These are phyloP conservation scores for Debaryomyces tyrocola DNA, from an alignment of 805 yeast genomes.

Conservation along the genomic window DNA sequence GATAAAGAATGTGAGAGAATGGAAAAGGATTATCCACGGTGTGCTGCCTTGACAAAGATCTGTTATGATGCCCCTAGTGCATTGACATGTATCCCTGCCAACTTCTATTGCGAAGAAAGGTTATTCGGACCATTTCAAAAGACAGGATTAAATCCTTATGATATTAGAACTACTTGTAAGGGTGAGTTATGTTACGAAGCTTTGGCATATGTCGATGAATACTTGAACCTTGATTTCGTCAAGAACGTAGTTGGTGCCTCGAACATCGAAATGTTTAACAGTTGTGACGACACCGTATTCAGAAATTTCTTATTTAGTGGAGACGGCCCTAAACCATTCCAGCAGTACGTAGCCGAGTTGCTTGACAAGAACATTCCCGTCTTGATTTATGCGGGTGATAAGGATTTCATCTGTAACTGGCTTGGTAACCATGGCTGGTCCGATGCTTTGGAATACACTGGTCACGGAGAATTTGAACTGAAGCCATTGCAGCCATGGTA, in stretches of 20 bases:
- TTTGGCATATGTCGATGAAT: conserved; percentile 49
- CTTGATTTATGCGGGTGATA: conserved; percentile 45
- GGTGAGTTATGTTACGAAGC: conserved; percentile 54
- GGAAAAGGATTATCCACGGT: conserved; percentile 35
- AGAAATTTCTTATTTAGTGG: conserved; percentile 55
- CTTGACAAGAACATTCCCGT: conserved; percentile 41
- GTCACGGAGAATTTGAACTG: conserved; percentile 17
- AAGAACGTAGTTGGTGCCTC: conserved; percentile 59
- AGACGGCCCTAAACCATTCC: conserved; percentile 71
- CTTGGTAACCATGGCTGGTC: conserved; percentile 45
- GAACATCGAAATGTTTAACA: conserved; percentile 44
- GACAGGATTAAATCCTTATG: conserved; percentile 65
- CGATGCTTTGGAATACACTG: conserved; percentile 28
- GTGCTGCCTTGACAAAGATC: conserved; percentile 28
- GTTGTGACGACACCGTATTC: conserved; percentile 51
- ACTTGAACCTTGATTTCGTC: conserved; percentile 54
- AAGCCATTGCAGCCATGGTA: conserved; percentile 40
- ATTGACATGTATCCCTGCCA: conserved; percentile 43
- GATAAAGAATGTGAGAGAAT: conserved; percentile 33
- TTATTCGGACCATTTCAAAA: conserved; percentile 32
- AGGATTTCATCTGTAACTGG: conserved; percentile 48
- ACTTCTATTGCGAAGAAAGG: conserved; percentile 26
- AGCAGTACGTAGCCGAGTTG: conserved; percentile 52
- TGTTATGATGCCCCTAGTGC: conserved; percentile 34
- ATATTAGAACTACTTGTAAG: conserved; percentile 55